A percentile compares a stretch with the other conserved stretches of the same genome.
Conservation (phyloP, 345 rosid species). For the Arabis alpina region DNA sequence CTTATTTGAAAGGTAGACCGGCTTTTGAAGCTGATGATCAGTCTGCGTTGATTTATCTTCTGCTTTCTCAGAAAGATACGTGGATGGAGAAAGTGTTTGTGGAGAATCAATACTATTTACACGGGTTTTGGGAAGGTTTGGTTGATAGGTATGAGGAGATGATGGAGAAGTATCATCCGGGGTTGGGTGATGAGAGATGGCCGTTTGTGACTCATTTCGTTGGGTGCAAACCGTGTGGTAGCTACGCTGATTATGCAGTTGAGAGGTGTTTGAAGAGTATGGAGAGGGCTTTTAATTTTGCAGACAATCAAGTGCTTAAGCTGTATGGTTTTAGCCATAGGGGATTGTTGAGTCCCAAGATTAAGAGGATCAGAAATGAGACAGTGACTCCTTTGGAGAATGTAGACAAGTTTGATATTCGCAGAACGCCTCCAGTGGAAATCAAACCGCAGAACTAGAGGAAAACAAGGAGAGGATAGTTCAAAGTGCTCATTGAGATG, state of each 20-base stretch:
- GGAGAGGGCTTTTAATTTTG: conserved; percentile 98
- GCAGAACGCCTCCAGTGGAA: conserved; percentile 48
- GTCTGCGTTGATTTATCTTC: conserved; percentile 85
- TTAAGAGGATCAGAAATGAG: conserved; percentile 90
- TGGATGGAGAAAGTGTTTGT: conserved; percentile 93
- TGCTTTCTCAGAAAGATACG: conserved; percentile 77
- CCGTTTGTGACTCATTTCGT: conserved; percentile 97
- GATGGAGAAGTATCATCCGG: conserved; percentile 95
- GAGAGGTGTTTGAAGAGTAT: conserved; percentile 86
- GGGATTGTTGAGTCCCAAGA: conserved; percentile 95
- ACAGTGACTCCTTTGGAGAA: conserved; percentile 70
- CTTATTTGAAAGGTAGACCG: conserved; percentile 85
- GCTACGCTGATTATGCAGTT: conserved; percentile 94
- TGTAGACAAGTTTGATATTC: conserved; percentile 85
- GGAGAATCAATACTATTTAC: conserved; percentile 91
- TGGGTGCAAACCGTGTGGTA: conserved; percentile 97
- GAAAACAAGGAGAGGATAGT: conserved; percentile 20
- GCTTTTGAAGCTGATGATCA: conserved; percentile 96
- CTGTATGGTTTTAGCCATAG: conserved; percentile 88
- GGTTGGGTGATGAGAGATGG: conserved; percentile 98
- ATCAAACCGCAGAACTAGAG: conserved; percentile 35
- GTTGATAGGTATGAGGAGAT: conserved; percentile 96
- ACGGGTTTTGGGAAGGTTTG: conserved; percentile 96
- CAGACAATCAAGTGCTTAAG: conserved; percentile 92
- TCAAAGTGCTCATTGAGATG: conserved; percentile 24